Evolutionary conservation across 2,329 filamentous ascomycete genomes (phyloP).

Genomic region (Fusarium kyushuense): DNA sequence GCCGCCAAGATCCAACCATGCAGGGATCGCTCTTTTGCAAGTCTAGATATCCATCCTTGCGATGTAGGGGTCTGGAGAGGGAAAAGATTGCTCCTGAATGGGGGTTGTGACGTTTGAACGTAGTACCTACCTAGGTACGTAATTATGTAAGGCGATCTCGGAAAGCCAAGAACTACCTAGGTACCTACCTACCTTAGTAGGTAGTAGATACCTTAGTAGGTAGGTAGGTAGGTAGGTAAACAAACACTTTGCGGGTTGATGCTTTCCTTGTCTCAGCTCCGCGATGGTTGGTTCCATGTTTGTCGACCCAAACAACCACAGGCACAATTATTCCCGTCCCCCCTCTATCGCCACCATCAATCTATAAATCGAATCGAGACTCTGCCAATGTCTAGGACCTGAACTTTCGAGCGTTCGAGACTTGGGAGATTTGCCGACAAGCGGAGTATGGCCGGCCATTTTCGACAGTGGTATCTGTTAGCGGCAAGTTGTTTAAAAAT

Average conservation of each 20-base stretch:
- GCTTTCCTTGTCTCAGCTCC: constrained; percentile 6
- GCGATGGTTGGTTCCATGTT: constrained; percentile 1
- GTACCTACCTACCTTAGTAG: too few species aligned
- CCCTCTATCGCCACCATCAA: constrained; percentile 8
- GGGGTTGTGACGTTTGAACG: neutral
- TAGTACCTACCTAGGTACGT: neutral
- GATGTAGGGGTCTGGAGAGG: constrained; percentile 8
- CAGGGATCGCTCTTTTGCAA: constrained; percentile 5
- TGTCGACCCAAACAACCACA: neutral
- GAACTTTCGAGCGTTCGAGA: constrained; percentile 13
- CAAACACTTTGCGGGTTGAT: constrained; percentile 6
- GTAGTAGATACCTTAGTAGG: too few species aligned
- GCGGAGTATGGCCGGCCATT: constrained; percentile 11
- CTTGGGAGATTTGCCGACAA: neutral
- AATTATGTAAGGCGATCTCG: neutral
- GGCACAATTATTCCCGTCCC: neutral
- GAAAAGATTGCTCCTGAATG: neutral
- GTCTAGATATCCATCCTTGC: neutral
- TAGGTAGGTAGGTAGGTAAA: too few species aligned
- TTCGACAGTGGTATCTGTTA: constrained; percentile 7
- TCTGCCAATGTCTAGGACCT: constrained; percentile 9
- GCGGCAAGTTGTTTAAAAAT: neutral
- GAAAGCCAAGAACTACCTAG: constrained; percentile 9
- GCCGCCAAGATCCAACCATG: neutral
- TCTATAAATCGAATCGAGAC: neutral